Evolutionary conservation across 2,329 filamentous ascomycete species (phyloP).

Genomic region (Talaromyces albobiverticillius): DNA sequence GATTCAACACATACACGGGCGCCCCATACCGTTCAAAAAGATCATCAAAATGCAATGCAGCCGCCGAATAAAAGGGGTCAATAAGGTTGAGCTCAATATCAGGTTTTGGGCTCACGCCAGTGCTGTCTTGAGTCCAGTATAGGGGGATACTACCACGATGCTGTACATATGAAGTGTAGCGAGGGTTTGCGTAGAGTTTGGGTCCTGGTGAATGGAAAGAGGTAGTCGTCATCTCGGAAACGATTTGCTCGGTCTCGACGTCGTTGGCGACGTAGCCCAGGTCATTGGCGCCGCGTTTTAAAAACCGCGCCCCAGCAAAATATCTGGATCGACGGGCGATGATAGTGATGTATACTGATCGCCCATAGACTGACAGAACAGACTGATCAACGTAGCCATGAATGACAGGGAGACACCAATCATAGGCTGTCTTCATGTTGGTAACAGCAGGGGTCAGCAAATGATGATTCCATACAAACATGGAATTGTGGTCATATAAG

Average conservation of each 20-base stretch:
- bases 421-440: conserved; percentile 74
- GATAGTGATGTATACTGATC: conserved; percentile 85
- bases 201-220: conserved; percentile 92
- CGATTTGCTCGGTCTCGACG: conserved; percentile 97
- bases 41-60: conserved; percentile 91
- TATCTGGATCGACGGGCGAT: conserved; percentile 88
- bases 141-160: conserved; percentile 95
- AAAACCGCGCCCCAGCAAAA: conserved; percentile 89
- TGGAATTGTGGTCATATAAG: conserved; percentile 82
- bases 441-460: conserved; percentile 71
- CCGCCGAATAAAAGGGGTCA: conserved; percentile 92
- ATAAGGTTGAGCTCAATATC: conserved; percentile 94
- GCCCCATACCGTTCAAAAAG: conserved; percentile 90
- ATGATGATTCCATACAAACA: conserved; percentile 98
- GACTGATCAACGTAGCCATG: conserved; percentile 96
- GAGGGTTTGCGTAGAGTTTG: conserved; percentile 78
- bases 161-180: conserved; percentile 94
- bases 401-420: conserved; percentile 95
- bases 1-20: conserved; percentile 85
- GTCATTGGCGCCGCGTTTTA: conserved; percentile 94
- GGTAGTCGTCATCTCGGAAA: conserved; percentile 89
- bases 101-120: conserved; percentile 91
- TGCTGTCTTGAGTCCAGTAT: conserved; percentile 96
- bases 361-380: conserved; percentile 78
- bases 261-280: conserved; percentile 95